Evolutionary conservation across 192 early-diverging fungal species (phyloP).

Genomic region (Podila epicladia): DNA sequence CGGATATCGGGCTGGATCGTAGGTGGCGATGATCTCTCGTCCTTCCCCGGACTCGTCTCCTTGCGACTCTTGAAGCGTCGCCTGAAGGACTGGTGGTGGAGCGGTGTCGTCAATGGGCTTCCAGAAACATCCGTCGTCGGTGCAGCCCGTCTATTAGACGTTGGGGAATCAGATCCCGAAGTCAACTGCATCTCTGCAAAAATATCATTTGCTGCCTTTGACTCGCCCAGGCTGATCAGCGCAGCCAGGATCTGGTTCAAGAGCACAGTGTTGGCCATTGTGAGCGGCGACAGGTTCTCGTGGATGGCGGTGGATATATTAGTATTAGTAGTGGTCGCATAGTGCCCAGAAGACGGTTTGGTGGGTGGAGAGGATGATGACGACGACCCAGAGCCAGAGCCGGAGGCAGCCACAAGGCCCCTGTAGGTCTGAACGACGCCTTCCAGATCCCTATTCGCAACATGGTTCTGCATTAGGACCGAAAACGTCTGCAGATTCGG

Average conservation of each 20-base stretch:
- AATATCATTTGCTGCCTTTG: slow-evolving; percentile 19
- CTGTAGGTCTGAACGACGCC: slow-evolving; percentile 25
- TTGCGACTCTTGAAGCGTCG: slow-evolving; percentile 1
- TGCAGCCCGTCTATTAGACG: too few species aligned
- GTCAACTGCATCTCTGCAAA: slow-evolving; percentile 5
- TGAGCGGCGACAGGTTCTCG: not conserved
- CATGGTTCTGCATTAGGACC: slow-evolving; percentile 31
- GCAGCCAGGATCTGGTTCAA: slow-evolving; percentile 36
- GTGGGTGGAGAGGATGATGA: not conserved
- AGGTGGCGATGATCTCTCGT: not conserved
- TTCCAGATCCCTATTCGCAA: slow-evolving; percentile 11
- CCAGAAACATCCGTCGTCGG: not conserved
- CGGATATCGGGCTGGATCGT: slow-evolving; percentile 20
- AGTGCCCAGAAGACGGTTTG: too few species aligned
- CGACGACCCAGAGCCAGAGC: not conserved
- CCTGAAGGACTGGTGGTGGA: slow-evolving; percentile 13
- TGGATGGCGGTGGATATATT: not conserved
- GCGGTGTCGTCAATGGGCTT: not conserved
- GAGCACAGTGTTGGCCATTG: slow-evolving; percentile 12
- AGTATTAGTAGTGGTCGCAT: not conserved
- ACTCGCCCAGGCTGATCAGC: slow-evolving; percentile 25
- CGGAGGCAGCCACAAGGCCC: not conserved
- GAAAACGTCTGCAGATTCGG: slow-evolving; percentile 41
- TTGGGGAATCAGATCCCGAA: too few species aligned
- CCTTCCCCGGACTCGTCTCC: not conserved